Percentiles rank a stretch among this genome's conserved stretches.
Conservation (phyloP, 179 eudicot species). For the Sideroxylon spinosum region DNA sequence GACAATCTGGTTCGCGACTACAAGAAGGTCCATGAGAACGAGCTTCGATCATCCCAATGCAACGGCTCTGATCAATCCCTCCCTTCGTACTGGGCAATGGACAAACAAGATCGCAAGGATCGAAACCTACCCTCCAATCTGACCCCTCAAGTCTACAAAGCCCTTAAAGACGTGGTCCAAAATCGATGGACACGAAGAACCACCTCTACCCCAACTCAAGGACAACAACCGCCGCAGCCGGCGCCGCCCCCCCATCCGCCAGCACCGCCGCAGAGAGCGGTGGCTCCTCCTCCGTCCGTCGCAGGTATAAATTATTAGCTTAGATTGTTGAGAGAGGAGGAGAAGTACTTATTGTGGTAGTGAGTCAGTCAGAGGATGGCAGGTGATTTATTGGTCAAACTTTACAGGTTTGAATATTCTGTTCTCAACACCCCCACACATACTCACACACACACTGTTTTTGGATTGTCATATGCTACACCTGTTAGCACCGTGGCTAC, state of each 20-base stretch:
- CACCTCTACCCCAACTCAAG: background rate
- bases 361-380: background rate
- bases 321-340: background rate
- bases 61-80: background rate
- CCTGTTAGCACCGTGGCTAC: background rate
- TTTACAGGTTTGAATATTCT: slow-evolving; percentile 13
- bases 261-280: background rate
- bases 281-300: slow-evolving; percentile 7
- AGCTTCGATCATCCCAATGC: slow-evolving; percentile 1
- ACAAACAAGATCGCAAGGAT: slow-evolving; percentile 14
- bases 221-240: background rate
- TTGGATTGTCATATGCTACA: background rate
- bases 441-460: background rate
- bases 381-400: slow-evolving; percentile 14
- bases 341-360: background rate
- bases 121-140: slow-evolving; percentile 18
- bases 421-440: background rate
- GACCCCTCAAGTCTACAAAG: slow-evolving; percentile 8
- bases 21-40: slow-evolving; percentile 3
- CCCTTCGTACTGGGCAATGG: slow-evolving; percentile 16
- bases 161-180: slow-evolving; percentile 15
- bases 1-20: background rate
- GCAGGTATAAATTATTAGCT: slow-evolving; percentile 1
- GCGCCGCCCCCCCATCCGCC: no score
- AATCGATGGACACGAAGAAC: background rate